Evolutionary conservation across 441 rosid genomes (phyloP).

Genomic region (Jatropha podagrica): DNA sequence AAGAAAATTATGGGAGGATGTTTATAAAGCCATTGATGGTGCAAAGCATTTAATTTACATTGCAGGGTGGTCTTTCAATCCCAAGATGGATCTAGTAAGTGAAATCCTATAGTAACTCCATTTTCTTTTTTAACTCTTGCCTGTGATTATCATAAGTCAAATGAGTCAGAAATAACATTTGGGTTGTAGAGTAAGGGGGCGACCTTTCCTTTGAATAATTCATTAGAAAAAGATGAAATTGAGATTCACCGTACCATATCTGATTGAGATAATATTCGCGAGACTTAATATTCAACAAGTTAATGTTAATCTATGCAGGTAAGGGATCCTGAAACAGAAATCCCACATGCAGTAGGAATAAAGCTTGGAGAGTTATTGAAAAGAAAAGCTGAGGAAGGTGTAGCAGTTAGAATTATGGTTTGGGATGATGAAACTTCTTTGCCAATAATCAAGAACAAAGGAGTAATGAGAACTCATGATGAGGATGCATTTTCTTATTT

Average conservation of each 20-base stretch:
- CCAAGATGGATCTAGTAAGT: constrained; percentile 66
- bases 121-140: neutral
- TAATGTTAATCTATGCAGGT: constrained; percentile 34
- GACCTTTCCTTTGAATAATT: too few species aligned
- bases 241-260: too few species aligned
- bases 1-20: constrained; percentile 79
- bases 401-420: constrained; percentile 76
- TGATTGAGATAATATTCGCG: too few species aligned
- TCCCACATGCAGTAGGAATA: constrained; percentile 65
- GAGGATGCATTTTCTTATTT: constrained; percentile 69
- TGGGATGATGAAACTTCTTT: constrained; percentile 87
- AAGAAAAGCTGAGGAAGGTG: constrained; percentile 76
- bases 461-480: constrained; percentile 77
- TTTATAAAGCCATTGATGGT: constrained; percentile 68
- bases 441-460: constrained; percentile 79
- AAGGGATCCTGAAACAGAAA: constrained; percentile 58
- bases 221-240: too few species aligned
- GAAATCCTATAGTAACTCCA: neutral
- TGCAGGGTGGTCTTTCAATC: constrained; percentile 89
- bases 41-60: constrained; percentile 80
- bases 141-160: too few species aligned
- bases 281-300: too few species aligned
- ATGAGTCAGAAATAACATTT: too few species aligned
- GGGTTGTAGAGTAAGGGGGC: too few species aligned
- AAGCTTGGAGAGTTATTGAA: constrained; percentile 69